Evolutionary conservation across 257 asterid genomes (phyloP), one percentile per base, ranked within the genome.

Genomic region (Mentha longifolia): DNA sequence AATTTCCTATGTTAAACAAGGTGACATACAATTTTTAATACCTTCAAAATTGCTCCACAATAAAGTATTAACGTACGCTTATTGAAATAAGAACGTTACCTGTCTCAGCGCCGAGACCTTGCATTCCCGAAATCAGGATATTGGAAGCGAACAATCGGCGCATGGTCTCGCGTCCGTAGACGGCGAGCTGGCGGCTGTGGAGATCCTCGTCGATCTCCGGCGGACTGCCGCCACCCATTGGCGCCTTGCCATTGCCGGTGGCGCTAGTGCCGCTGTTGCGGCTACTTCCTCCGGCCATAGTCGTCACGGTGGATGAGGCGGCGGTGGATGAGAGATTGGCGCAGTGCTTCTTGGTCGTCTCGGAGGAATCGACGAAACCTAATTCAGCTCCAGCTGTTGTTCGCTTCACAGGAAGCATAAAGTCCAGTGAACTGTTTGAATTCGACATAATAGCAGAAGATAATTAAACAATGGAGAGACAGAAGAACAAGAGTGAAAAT

Each of bases 71-170:
- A 45, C 17, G 51, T 45, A 13, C 5, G 50, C n/a, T 35, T 35
- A 43, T 43, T 5, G 9, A 43, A 12, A 13, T 13, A 45, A 45
- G 11, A 45, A 0, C 6, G 9, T 33, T 60, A 79, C 85, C 86
- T 58, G 79, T 77, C 51, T 81, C 86, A 56, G 78, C 78, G 3
- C 85, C 85, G 12, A 84, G 86, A 45, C 89, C 86, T 65, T 77
- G 85, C 81, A 81, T 47, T 43, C 86, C 86, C 11, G 86, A 84
- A 6, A 81, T 39, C 10, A 79, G 89, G 49, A 81, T 35, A 68
- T 81, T 84, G 6, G 88, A 81, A 7, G 81, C 85, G 31, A 81
- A 84, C 46, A 81, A 68, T 3, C 82, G 71, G 10, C 86, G 82
- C 88, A 84, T 81, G 5, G 86, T 79, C 80, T 79, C 86, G 42